These are phyloP conservation scores for maize (Zea mays) DNA, from an alignment of 176 grass and related monocot species.

Conservation along the genomic window Zm-B73-REFERENCE-NAM-5.0 NC_050100.1:81920501-81921000, in stretches of 20 bases:
- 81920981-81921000: no score
- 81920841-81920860: no score
- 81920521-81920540: conserved; percentile 61
- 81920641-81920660: neutral
- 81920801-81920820: no score
- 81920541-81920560: conserved; percentile 47
- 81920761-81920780: no score
- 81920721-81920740: neutral
- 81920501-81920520: conserved; percentile 59
- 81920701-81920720: neutral
- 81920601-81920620: conserved; percentile 1
- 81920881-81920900: no score
- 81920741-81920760: neutral
- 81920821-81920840: no score
- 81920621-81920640: neutral
- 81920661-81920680: neutral
- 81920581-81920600: conserved; percentile 51
- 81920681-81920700: neutral
- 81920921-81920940: no score
- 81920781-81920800: no score
- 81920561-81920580: conserved; percentile 65
- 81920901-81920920: no score
- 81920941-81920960: no score
- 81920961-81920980: no score
- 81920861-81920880: no score